These are phyloP conservation scores for Penicillium concentricum DNA, from an alignment of 2,329 filamentous ascomycete species.

Conservation along the genomic window DNA sequence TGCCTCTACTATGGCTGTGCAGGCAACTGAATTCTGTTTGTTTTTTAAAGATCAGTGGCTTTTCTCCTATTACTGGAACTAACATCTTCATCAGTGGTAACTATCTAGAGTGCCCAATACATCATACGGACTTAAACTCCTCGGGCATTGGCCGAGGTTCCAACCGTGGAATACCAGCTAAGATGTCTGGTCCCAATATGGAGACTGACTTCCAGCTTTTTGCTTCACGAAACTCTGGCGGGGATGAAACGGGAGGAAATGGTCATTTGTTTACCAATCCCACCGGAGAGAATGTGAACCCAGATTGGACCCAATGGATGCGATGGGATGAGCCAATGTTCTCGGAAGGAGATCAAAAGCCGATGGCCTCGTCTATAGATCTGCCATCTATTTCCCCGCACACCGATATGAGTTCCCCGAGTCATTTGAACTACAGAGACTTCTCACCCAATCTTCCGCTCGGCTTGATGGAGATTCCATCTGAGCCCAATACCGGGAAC, in stretches of 20 bases:
- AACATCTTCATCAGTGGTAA: conserved; percentile 10
- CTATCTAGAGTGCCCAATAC: background rate
- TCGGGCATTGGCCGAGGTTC: conserved; percentile 3
- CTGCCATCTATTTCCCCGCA: conserved; percentile 28
- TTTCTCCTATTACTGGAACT: background rate
- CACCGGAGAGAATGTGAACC: conserved; percentile 29
- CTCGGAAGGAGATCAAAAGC: conserved; percentile 28
- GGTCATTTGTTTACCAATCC: conserved; percentile 16
- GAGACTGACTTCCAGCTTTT: conserved; percentile 38
- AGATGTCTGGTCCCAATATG: conserved; percentile 27
- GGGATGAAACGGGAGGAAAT: conserved; percentile 19
- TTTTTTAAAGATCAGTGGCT: background rate
- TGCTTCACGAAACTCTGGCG: conserved; percentile 24
- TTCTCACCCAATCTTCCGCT: conserved; percentile 35
- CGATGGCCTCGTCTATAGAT: conserved; percentile 24
- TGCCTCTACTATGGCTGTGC: background rate
- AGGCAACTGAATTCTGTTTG: conserved; percentile 1
- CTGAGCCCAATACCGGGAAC: conserved; percentile 14
- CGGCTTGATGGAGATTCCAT: conserved; percentile 30
- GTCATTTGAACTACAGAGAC: conserved; percentile 20
- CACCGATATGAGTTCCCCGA: conserved; percentile 24
- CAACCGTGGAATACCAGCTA: conserved; percentile 15
- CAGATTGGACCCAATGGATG: conserved; percentile 49
- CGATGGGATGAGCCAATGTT: conserved; percentile 43
- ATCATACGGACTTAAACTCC: background rate